Evolutionary conservation across 2,329 filamentous ascomycete genomes (phyloP).

Genomic region (Aspergillus hiratsukae): DNA sequence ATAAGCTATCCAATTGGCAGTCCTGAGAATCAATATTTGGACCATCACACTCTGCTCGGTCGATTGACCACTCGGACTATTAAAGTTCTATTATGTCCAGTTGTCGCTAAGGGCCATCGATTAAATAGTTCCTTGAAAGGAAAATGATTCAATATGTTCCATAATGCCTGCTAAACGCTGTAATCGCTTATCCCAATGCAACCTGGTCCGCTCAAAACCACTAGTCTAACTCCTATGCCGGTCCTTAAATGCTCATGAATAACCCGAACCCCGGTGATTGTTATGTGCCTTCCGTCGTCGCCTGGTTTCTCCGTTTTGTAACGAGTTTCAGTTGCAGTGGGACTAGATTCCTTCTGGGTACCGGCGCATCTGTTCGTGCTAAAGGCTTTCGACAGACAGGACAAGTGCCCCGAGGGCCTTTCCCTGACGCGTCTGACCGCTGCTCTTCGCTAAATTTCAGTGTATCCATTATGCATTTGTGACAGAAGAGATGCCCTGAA

Average conservation of each 20-base stretch:
- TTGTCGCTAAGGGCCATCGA: not conserved
- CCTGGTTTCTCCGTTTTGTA: conserved; percentile 22
- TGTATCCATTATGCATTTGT: conserved; percentile 59
- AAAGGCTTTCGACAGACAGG: conserved; percentile 44
- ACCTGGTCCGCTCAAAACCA: not conserved
- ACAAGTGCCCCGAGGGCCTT: conserved; percentile 36
- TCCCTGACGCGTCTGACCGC: conserved; percentile 29
- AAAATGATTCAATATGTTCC: not conserved
- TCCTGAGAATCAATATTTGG: too few species aligned
- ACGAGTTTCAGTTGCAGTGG: conserved; percentile 36
- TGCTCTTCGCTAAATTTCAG: conserved; percentile 53
- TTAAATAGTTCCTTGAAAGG: not conserved
- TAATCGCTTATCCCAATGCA: not conserved
- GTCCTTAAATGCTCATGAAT: not conserved
- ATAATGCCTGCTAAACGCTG: not conserved
- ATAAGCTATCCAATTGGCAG: not conserved
- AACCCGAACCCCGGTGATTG: not conserved
- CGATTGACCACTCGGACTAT: not conserved
- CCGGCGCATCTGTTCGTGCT: conserved; percentile 31
- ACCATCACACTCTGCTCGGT: not conserved
- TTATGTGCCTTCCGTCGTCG: not conserved
- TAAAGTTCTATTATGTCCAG: not conserved
- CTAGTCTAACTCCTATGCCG: not conserved
- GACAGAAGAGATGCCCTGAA: conserved; percentile 58
- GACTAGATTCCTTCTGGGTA: conserved; percentile 33